phyloP scores from a whole-genome alignment of 2,329 filamentous ascomycete genomes.

The Pseudocercospora cruenta region DNA sequence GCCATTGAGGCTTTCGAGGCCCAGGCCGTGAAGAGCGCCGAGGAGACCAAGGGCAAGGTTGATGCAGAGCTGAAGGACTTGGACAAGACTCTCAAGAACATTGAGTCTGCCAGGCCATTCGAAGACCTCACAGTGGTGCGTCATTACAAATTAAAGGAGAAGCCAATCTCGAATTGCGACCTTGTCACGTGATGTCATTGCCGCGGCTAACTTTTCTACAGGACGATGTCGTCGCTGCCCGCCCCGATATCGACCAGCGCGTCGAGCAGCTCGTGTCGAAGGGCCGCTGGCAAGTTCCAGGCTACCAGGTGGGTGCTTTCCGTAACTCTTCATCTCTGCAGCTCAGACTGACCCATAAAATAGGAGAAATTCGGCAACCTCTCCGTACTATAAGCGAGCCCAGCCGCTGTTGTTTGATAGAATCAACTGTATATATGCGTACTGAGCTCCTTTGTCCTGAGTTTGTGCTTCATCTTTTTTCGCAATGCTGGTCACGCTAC shows the following conservation, averaged over 20 bases:
- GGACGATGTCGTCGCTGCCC: slow-evolving; percentile 93
- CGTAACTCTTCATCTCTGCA: background rate
- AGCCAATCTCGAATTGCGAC: background rate
- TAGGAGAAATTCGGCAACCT: slow-evolving; percentile 99
- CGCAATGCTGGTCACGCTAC: background rate
- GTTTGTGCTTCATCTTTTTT: background rate
- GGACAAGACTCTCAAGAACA: slow-evolving; percentile 93
- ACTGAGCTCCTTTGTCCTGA: slow-evolving; percentile 25
- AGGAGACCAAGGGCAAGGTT: slow-evolving; percentile 95
- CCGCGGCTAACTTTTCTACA: slow-evolving; percentile 46
- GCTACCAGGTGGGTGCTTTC: slow-evolving; percentile 84
- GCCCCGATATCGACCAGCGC: slow-evolving; percentile 97
- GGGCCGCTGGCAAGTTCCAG: slow-evolving; percentile 96
- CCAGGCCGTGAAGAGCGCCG: slow-evolving; percentile 93
- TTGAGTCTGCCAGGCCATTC: slow-evolving; percentile 92
- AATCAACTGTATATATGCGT: slow-evolving; percentile 31
- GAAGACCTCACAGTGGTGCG: slow-evolving; percentile 96
- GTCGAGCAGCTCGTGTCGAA: slow-evolving; percentile 92
- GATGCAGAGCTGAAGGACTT: slow-evolving; percentile 93
- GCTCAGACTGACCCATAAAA: slow-evolving; percentile 23
- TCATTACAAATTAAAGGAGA: slow-evolving; percentile 41
- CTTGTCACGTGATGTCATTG: slow-evolving; percentile 30
- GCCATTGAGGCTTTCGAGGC: slow-evolving; percentile 97
- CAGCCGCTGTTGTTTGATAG: slow-evolving; percentile 28
- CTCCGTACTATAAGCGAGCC: slow-evolving; percentile 76